phyloP scores from a whole-genome alignment of 805 yeast species.

The Cyberlindnera subsufficiens region DNA sequence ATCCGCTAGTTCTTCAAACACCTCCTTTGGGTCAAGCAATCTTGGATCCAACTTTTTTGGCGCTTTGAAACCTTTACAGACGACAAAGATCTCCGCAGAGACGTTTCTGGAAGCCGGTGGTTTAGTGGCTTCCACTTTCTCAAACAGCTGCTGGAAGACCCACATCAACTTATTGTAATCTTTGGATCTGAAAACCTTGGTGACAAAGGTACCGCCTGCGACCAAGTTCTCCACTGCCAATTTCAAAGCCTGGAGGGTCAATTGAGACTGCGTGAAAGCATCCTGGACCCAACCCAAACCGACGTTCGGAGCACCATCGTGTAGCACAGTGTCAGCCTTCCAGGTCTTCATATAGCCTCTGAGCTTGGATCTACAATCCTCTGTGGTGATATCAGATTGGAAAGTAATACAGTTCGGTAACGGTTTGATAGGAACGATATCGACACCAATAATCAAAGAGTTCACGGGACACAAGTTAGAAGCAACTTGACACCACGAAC shows the following conservation, averaged over 20 bases:
- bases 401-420: slow-evolving; percentile 91
- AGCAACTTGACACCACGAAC: slow-evolving; percentile 99
- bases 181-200: slow-evolving; percentile 97
- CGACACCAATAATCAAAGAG: slow-evolving; percentile 96
- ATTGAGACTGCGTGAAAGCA: slow-evolving; percentile 96
- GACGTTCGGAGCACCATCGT: slow-evolving; percentile 99
- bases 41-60: slow-evolving; percentile 94
- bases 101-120: slow-evolving; percentile 99
- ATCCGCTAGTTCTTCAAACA: slow-evolving; percentile 84
- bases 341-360: slow-evolving; percentile 97
- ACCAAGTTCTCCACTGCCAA: slow-evolving; percentile 89
- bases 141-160: slow-evolving; percentile 95
- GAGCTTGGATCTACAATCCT: slow-evolving; percentile 90
- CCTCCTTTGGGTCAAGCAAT: slow-evolving; percentile 84
- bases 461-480: slow-evolving; percentile 87
- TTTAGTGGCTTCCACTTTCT: slow-evolving; percentile 96
- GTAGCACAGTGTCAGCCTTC: slow-evolving; percentile 97
- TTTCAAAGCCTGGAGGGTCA: slow-evolving; percentile 88
- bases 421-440: slow-evolving; percentile 95
- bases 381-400: slow-evolving; percentile 96
- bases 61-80: slow-evolving; percentile 92
- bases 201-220: slow-evolving; percentile 92
- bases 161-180: slow-evolving; percentile 96
- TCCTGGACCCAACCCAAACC: slow-evolving; percentile 99
- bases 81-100: slow-evolving; percentile 98